phyloP scores from a whole-genome alignment of 257 asterid genomes.

The Solanum chmielewskii region DNA sequence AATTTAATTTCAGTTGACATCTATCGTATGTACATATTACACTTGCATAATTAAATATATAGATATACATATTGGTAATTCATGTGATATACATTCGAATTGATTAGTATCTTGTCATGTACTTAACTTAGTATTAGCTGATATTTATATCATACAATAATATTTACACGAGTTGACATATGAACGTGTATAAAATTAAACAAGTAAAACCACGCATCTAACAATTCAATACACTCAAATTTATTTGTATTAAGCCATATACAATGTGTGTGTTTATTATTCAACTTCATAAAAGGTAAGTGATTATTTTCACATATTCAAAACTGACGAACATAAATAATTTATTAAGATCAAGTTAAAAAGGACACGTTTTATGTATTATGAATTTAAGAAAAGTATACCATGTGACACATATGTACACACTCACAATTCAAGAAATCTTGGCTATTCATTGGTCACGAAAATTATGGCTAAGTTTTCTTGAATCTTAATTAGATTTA shows the following conservation, averaged over 20 bases:
- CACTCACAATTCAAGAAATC: slow-evolving; percentile 2
- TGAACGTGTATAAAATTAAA: not conserved
- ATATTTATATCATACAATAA: not conserved
- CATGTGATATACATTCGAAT: not conserved
- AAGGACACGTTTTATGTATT: no score
- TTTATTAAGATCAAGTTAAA: not conserved
- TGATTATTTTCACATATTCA: not conserved
- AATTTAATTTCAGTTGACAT: no score
- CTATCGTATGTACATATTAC: no score
- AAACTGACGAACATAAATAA: not conserved
- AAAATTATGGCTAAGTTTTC: not conserved
- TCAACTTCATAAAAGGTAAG: not conserved
- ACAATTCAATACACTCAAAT: not conserved
- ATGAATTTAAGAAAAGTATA: not conserved
- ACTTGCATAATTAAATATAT: no score
- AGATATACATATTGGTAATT: not conserved
- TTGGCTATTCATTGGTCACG: not conserved
- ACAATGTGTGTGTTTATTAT: not conserved
- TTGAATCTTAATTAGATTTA: slow-evolving; percentile 4
- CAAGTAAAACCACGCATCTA: not conserved
- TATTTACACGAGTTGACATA: not conserved
- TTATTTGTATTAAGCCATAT: not conserved
- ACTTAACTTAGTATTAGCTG: not conserved
- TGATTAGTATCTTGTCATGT: not conserved
- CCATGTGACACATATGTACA: slow-evolving; percentile 2